Conservation (phyloP, 1,284 basidiomycete species). For the Wolfiporia cocos region DNA sequence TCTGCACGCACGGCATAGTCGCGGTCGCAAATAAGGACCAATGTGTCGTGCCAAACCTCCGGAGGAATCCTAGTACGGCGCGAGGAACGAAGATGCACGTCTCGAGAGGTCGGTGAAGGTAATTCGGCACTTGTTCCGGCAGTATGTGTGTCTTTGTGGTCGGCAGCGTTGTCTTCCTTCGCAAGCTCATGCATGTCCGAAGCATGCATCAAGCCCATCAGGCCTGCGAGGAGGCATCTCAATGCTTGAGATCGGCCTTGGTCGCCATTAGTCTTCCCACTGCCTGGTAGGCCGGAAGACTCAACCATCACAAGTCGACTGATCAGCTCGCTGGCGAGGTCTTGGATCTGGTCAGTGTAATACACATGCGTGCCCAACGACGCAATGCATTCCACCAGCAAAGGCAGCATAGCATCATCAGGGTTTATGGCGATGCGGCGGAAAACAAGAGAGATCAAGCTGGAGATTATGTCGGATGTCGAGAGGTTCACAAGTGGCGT, state of each 20-base stretch:
- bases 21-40: constrained; percentile 75
- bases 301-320: constrained; percentile 72
- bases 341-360: constrained; percentile 95
- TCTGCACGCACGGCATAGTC: constrained; percentile 71
- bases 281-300: constrained; percentile 48
- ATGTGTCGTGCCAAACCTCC: constrained; percentile 85
- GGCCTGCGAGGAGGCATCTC: constrained; percentile 65
- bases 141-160: constrained; percentile 8
- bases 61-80: constrained; percentile 71
- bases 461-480: constrained; percentile 84
- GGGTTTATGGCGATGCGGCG: constrained; percentile 62
- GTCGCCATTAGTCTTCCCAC: constrained; percentile 37
- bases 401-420: constrained; percentile 64
- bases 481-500: constrained; percentile 86
- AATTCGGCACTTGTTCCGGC: constrained; percentile 17
- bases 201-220: constrained; percentile 66
- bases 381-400: constrained; percentile 76
- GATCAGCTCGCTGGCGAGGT: constrained; percentile 83
- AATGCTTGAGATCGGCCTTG: constrained; percentile 63
- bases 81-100: constrained; percentile 27
- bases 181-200: constrained; percentile 44
- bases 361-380: constrained; percentile 88
- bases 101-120: constrained; percentile 7
- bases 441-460: constrained; percentile 69
- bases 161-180: constrained; percentile 16